Evolutionary conservation across 1,139 yeast genomes (phyloP).

Genomic region (Blastobotrys aristatus): DNA sequence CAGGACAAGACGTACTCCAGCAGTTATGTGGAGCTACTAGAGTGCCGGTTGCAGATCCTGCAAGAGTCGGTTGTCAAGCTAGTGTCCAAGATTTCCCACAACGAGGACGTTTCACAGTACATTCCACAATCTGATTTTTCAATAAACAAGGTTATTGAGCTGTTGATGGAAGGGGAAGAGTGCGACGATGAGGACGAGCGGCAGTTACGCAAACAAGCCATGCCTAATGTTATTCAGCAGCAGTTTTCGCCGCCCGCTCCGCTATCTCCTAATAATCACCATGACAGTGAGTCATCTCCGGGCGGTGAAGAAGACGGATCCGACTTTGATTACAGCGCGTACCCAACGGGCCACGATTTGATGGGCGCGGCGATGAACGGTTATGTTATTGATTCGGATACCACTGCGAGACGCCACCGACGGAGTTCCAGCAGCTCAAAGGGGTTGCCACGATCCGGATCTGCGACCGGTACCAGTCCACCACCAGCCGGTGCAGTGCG

Average conservation of each 20-base stretch:
- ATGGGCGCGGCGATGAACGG: too few species aligned
- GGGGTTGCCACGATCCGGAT: too few species aligned
- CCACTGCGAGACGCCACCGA: too few species aligned
- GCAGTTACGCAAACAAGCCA: not conserved
- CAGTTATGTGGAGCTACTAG: constrained; percentile 67
- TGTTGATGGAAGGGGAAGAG: constrained; percentile 20
- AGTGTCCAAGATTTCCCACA: constrained; percentile 35
- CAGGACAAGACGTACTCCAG: constrained; percentile 58
- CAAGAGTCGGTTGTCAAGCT: constrained; percentile 49
- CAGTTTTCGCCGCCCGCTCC: not conserved
- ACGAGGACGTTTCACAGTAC: constrained; percentile 27
- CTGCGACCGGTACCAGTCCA: too few species aligned
- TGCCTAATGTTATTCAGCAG: constrained; percentile 1
- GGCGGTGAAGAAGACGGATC: too few species aligned
- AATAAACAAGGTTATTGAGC: constrained; percentile 25
- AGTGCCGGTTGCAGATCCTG: constrained; percentile 58
- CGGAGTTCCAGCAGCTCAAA: too few species aligned
- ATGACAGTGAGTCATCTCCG: too few species aligned
- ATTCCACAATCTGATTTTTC: constrained; percentile 23
- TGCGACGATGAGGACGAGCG: constrained; percentile 9
- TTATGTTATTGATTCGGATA: too few species aligned
- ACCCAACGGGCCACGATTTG: too few species aligned
- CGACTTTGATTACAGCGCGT: too few species aligned
- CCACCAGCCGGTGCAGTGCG: too few species aligned
- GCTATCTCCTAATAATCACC: not conserved